Conservation (phyloP, 2,329 filamentous ascomycete genomes). For the Septoria linicola region DNA sequence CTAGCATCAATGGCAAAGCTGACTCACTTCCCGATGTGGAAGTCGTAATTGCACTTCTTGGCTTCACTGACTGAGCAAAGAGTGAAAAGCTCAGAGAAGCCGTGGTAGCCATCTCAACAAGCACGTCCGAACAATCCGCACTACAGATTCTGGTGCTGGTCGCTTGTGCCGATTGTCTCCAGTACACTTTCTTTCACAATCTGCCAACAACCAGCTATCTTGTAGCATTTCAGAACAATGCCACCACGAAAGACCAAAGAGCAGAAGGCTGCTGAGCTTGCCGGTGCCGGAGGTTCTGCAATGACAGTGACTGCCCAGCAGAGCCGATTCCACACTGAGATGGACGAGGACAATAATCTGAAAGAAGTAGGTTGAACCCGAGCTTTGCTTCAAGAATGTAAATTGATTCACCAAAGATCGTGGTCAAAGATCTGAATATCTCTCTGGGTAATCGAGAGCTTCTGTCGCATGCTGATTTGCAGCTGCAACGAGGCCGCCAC, state of each 20-base stretch:
- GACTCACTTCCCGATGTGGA: slow-evolving; percentile 5
- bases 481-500: slow-evolving; percentile 68
- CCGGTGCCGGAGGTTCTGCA: slow-evolving; percentile 3
- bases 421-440: slow-evolving; percentile 69
- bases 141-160: too few species aligned
- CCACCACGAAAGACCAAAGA: slow-evolving; percentile 14
- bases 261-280: neutral
- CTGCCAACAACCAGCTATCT: too few species aligned
- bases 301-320: slow-evolving; percentile 28
- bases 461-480: slow-evolving; percentile 66
- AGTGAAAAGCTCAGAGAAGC: neutral
- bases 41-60: neutral
- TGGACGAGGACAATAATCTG: slow-evolving; percentile 26
- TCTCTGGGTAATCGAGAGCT: slow-evolving; percentile 63
- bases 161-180: too few species aligned
- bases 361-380: slow-evolving; percentile 23
- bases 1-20: neutral
- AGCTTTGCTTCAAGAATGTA: neutral
- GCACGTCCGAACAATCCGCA: neutral
- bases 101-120: neutral
- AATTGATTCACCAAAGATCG: slow-evolving; percentile 33
- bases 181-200: too few species aligned
- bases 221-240: slow-evolving; percentile 1
- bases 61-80: neutral
- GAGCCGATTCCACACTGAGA: slow-evolving; percentile 29